Evolutionary conservation across 169 alveolate genomes (phyloP).

Genomic region (Theileria orientalis): DNA sequence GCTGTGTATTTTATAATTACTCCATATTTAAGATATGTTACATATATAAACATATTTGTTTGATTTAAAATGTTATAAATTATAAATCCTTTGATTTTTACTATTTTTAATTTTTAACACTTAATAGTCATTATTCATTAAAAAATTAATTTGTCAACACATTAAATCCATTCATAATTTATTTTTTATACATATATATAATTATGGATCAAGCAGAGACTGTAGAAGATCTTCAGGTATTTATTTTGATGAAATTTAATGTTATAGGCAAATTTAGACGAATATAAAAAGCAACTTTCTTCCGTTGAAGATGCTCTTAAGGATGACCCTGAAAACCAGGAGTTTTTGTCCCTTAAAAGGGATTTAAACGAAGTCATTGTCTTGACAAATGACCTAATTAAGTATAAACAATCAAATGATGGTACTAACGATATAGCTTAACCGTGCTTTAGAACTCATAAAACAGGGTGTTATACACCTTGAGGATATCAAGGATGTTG

Average conservation of each 20-base stretch:
- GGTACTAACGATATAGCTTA: slow-evolving; percentile 10
- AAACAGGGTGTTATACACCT: slow-evolving; percentile 17
- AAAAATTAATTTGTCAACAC: too few relatives aligned
- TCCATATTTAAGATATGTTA: too few relatives aligned
- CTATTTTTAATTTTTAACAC: too few relatives aligned
- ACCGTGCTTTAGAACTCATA: slow-evolving; percentile 5
- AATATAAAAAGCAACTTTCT: slow-evolving; percentile 39
- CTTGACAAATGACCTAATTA: slow-evolving; percentile 52
- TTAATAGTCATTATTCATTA: too few relatives aligned
- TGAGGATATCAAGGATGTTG: slow-evolving; percentile 14
- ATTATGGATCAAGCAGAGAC: slow-evolving; percentile 23
- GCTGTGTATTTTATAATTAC: too few relatives aligned
- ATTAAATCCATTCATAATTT: too few relatives aligned
- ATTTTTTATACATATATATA: too few relatives aligned
- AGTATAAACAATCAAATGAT: slow-evolving; percentile 43
- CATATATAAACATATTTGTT: too few relatives aligned
- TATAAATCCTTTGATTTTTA: too few relatives aligned
- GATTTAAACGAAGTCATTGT: slow-evolving; percentile 61
- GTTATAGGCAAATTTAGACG: slow-evolving; percentile 52
- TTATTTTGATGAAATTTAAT: neutral
- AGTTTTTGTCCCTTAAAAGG: slow-evolving; percentile 26
- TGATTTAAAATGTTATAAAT: too few relatives aligned
- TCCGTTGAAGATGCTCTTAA: slow-evolving; percentile 45
- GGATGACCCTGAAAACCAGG: slow-evolving; percentile 59
- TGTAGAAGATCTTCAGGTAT: slow-evolving; percentile 21